These are phyloP conservation scores for Xylariaceae sp. DNA, from an alignment of 2,329 filamentous ascomycete genomes.

Conservation along the genomic window DNA sequence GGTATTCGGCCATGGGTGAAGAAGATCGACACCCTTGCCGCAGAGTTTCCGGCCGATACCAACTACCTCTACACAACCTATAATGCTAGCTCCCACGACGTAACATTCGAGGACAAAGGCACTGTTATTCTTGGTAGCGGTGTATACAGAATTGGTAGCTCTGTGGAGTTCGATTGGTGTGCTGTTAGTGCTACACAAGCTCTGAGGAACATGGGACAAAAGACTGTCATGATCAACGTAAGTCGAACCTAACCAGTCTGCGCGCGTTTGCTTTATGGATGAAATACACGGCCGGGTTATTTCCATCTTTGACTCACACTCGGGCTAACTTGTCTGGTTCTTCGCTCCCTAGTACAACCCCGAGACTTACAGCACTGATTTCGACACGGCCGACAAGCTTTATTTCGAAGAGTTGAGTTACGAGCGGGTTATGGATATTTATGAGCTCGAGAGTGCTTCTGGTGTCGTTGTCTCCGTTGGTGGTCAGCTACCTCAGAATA, in stretches of 20 bases:
- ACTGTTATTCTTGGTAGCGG: conserved; percentile 86
- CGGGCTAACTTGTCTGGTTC: conserved; percentile 3
- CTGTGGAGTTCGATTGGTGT: conserved; percentile 99
- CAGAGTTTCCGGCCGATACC: conserved; percentile 90
- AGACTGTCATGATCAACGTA: conserved; percentile 95
- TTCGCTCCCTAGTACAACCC: conserved; percentile 13
- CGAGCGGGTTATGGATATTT: conserved; percentile 98
- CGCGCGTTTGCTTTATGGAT: too few species aligned
- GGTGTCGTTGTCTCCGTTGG: conserved; percentile 95
- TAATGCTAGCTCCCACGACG: conserved; percentile 90
- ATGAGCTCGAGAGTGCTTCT: conserved; percentile 79
- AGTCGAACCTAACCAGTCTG: conserved; percentile 36
- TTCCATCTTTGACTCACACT: not conserved
- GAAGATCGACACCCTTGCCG: conserved; percentile 95
- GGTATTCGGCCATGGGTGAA: conserved; percentile 94
- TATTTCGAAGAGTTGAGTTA: conserved; percentile 98
- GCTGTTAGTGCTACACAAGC: conserved; percentile 85
- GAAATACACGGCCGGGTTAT: too few species aligned
- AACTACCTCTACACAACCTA: conserved; percentile 98
- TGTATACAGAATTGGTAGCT: conserved; percentile 96
- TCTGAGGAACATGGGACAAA: conserved; percentile 81
- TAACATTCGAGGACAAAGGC: conserved; percentile 89
- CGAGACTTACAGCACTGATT: conserved; percentile 79
- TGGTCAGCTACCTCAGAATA: conserved; percentile 95
- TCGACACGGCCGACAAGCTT: conserved; percentile 81